Evolutionary conservation across 805 yeast genomes (phyloP), one percentile per base, ranked within the genome.

Genomic region (Candida lessepsii): DNA sequence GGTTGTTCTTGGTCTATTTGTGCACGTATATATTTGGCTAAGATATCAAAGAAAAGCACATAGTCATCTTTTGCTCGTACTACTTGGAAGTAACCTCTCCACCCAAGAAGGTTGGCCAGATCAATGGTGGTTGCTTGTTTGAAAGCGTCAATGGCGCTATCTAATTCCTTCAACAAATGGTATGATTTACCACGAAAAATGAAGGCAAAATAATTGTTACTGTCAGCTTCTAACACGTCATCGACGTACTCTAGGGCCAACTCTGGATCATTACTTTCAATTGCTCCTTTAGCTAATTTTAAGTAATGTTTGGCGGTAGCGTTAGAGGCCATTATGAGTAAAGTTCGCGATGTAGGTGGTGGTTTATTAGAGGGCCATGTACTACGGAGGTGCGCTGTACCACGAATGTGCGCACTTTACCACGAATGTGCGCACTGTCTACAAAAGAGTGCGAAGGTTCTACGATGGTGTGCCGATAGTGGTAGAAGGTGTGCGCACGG

Each of bases 11-110:
- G 70, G 8, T 64, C 61, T 1, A 65, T 37, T 34, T 76, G 56
- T 1, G 70, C 49, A 14, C 67, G 60, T 17, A 78, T 63, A 44
- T 74, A 72, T 3, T 65, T 60, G 2, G 75, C 68, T 40, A 76
- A 54, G 5, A 75, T 66, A 0, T 58, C 50, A 51, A 83, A 81
- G 56, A 75, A 81, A 2, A 59, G 41, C 3, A 56, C 51, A 46
- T 63, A 65, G 39, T 76, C 72, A 3, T 65, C 56, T 23, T 51
- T 48, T 9, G 60, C 51, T 40, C 63, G 61, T 9, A 63, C 67
- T 0, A 78, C 58, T 35, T 76, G 73, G 43, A 80, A 61, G 44
- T 82, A 69, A 1, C 98, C 98, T 53, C 86, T 87, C 95, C 93
- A 90, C 0, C 89, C 95, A 18, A 76, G 57, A 1, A 79, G 47